A percentile compares a stretch with the other conserved stretches of the same genome.
These are phyloP conservation scores for Saccharomyces hybrid DNA, from an alignment of 1,139 yeast species.

Conservation along the genomic window DNA sequence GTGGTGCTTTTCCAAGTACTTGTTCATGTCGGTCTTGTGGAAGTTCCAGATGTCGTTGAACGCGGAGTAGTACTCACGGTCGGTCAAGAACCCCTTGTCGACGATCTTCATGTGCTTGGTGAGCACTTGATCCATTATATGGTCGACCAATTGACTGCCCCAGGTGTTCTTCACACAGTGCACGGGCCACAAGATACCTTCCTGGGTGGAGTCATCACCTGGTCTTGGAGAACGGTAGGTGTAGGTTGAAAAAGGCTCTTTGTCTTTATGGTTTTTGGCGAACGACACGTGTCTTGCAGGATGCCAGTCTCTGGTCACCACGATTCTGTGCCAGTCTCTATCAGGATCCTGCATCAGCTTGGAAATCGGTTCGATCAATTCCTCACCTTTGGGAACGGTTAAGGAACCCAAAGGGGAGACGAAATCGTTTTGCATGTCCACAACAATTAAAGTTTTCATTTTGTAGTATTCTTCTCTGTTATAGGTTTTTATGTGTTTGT, in stretches of 20 bases:
- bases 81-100: conserved; percentile 60
- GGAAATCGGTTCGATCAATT: conserved; percentile 44
- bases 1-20: conserved; percentile 36
- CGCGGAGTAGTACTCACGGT: conserved; percentile 85
- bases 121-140: conserved; percentile 32
- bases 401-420: conserved; percentile 69
- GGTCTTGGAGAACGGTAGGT: conserved; percentile 48
- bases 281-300: conserved; percentile 72
- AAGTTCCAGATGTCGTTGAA: conserved; percentile 72
- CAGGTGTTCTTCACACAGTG: conserved; percentile 70
- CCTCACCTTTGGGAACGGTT: conserved; percentile 63
- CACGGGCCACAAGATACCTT: conserved; percentile 65
- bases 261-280: conserved; percentile 54
- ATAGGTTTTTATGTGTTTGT: background rate
- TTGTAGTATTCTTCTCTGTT: conserved; percentile 6
- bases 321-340: conserved; percentile 48
- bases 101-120: conserved; percentile 36
- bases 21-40: conserved; percentile 59
- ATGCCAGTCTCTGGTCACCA: conserved; percentile 88
- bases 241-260: conserved; percentile 46
- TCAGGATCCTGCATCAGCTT: conserved; percentile 34
- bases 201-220: conserved; percentile 35
- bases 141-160: conserved; percentile 60
- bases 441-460: conserved; percentile 51
- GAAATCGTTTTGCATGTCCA: conserved; percentile 84